These are phyloP conservation scores for Xylaria digitata DNA, from an alignment of 2,329 filamentous ascomycete species.

Conservation along the genomic window DNA sequence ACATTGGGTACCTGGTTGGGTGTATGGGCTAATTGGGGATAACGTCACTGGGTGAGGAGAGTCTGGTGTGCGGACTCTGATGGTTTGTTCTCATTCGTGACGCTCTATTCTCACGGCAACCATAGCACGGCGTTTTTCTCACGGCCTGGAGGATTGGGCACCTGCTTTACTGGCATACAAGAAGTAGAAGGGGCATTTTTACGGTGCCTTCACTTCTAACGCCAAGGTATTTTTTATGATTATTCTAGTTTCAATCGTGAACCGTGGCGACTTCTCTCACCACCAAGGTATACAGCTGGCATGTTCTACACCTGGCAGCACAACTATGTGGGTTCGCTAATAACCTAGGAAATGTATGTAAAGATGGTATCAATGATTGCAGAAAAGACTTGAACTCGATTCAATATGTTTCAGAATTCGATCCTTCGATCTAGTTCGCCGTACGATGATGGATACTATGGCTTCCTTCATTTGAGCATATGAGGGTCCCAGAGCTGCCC, in stretches of 20 bases:
- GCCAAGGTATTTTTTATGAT: not conserved
- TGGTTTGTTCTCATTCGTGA: conserved; percentile 9
- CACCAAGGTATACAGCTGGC: not conserved
- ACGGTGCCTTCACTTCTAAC: not conserved
- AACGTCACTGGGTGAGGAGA: conserved; percentile 2
- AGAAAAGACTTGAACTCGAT: not conserved
- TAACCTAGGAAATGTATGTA: conserved; percentile 4
- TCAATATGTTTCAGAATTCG: not conserved
- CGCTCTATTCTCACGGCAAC: conserved; percentile 7
- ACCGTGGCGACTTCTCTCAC: not conserved
- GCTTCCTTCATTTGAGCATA: too few species aligned
- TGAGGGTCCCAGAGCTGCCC: too few species aligned
- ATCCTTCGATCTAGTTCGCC: too few species aligned
- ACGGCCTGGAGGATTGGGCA: not conserved
- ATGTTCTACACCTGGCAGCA: conserved; percentile 3
- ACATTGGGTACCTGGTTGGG: not conserved
- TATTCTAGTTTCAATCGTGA: not conserved
- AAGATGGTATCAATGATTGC: not conserved
- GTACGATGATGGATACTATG: too few species aligned
- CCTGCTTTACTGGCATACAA: conserved; percentile 11
- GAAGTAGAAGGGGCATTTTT: conserved; percentile 9
- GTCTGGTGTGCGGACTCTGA: not conserved
- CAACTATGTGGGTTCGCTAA: not conserved
- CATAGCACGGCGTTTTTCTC: not conserved
- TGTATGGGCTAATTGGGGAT: conserved; percentile 4